Evolutionary conservation across 2,329 filamentous ascomycete genomes (phyloP), one percentile per base, ranked within the genome.

Genomic region (Cordyceps javanica): DNA sequence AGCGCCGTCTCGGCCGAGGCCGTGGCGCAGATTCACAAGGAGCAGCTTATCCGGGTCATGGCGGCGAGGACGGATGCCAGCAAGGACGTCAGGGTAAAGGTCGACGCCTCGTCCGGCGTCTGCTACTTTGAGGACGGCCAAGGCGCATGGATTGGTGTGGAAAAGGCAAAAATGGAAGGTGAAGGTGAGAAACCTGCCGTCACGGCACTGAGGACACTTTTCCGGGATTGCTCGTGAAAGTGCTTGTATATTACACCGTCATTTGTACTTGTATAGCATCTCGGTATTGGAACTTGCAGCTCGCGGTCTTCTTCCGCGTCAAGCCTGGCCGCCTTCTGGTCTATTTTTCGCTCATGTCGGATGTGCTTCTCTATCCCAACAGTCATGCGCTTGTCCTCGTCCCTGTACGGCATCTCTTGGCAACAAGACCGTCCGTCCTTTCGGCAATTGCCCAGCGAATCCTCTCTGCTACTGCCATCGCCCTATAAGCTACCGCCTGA

Each of bases 121-220:
- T 66, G 55, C 38, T 62, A 62, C 38, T 42, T 73, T n/a, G 52
- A 61, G 28, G 54, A 67, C 34, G 52, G 28, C 2, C 57, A 60
- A 2, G 62, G 61, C 2, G 60, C 41, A 2, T 61, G 66, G 59
- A 52, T 74, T 1, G 62, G 61, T n/a, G 65, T 74, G 5, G 61
- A 44, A 38, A 66, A 59, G 32, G 63, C 70, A 4, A 72, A 70
- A 54, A 68, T 72, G 26, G 71, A 72, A 42, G 71, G 71, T 3
- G 70, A 66, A 50, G 57, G 56, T 1, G 65, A 68, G 42, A 64
- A 66, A 49, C 13, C 28, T 45, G 69, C 70, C 2, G 63, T 60
- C 3, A 67, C 61, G 9, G 68, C 61, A 11, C 50, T 72, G 16
- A 65, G 56, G 57, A 53, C 55, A 3, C 67, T 64, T 3, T n/a